These are phyloP conservation scores for Coelastrella sp. DNA, from an alignment of 139 green algal genomes.

Conservation along the genomic window DNA sequence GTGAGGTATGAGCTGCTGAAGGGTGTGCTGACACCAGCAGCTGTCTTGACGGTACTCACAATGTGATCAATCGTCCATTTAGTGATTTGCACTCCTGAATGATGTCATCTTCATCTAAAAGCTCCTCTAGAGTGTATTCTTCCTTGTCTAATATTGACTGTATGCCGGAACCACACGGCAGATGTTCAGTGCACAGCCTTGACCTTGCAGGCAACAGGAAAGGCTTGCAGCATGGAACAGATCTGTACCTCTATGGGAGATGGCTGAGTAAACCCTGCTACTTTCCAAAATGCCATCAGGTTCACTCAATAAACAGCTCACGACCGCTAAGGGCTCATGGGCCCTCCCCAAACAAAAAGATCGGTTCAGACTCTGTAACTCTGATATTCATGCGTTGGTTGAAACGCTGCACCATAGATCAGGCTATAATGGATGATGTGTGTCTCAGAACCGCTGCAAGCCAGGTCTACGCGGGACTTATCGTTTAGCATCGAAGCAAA, in stretches of 20 bases:
- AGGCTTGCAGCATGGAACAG: background rate
- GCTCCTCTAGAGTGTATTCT: slow-evolving; percentile 90
- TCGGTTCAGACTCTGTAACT: background rate
- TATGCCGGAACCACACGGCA: slow-evolving; percentile 18
- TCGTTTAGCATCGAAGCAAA: background rate
- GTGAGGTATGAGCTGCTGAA: background rate
- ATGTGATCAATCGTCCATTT: slow-evolving; percentile 88
- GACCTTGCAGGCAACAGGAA: background rate
- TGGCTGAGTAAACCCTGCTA: slow-evolving; percentile 71
- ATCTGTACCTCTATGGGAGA: slow-evolving; percentile 64
- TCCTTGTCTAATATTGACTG: slow-evolving; percentile 93
- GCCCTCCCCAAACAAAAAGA: slow-evolving; percentile 2
- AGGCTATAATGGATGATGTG: background rate
- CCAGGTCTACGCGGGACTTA: background rate
- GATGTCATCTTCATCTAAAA: slow-evolving; percentile 95
- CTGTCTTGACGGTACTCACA: slow-evolving; percentile 64
- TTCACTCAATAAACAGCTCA: background rate
- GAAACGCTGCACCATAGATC: background rate
- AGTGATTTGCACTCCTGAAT: slow-evolving; percentile 95
- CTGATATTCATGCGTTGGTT: background rate
- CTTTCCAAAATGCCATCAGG: slow-evolving; percentile 81
- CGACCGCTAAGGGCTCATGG: background rate
- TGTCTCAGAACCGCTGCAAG: background rate
- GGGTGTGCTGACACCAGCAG: background rate
- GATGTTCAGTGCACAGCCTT: background rate